Conservation (phyloP, 2,329 filamentous ascomycete genomes). For the Rhynchosporium graminicola region DNA sequence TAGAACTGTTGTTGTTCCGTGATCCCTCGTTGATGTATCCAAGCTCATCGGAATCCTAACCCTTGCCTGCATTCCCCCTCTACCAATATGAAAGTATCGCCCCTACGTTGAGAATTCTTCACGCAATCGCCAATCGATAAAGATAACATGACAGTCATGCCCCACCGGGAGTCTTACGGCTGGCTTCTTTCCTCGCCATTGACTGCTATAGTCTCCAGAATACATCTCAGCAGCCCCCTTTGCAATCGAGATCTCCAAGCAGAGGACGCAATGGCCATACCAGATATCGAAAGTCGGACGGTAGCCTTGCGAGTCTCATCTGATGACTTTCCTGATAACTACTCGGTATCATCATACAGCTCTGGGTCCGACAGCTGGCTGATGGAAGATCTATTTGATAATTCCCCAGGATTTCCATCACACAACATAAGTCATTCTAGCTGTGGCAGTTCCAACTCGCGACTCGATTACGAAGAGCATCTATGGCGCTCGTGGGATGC, state of each 20-base stretch:
- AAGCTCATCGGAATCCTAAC: conserved; percentile 9
- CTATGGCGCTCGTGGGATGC: conserved; percentile 6
- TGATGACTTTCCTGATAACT: not conserved
- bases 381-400: conserved; percentile 1
- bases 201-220: conserved; percentile 7
- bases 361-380: conserved; percentile 2
- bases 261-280: not conserved
- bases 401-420: not conserved
- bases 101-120: conserved; percentile 12
- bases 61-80: conserved; percentile 11
- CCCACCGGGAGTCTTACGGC: conserved; percentile 2
- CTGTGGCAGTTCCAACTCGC: not conserved
- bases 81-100: conserved; percentile 1
- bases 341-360: not conserved
- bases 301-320: not conserved
- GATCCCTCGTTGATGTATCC: not conserved
- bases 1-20: not conserved
- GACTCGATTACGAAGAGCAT: conserved; percentile 4
- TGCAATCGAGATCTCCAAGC: not conserved
- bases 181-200: conserved; percentile 11
- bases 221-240: conserved; percentile 8
- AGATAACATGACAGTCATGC: conserved; percentile 12
- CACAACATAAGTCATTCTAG: not conserved
- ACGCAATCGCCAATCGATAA: conserved; percentile 16
- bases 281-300: not conserved